Evolutionary conservation across 768 basidiomycete species (phyloP), one percentile per base, ranked within the genome.

Genomic region (Fistulinella prunicolor): DNA sequence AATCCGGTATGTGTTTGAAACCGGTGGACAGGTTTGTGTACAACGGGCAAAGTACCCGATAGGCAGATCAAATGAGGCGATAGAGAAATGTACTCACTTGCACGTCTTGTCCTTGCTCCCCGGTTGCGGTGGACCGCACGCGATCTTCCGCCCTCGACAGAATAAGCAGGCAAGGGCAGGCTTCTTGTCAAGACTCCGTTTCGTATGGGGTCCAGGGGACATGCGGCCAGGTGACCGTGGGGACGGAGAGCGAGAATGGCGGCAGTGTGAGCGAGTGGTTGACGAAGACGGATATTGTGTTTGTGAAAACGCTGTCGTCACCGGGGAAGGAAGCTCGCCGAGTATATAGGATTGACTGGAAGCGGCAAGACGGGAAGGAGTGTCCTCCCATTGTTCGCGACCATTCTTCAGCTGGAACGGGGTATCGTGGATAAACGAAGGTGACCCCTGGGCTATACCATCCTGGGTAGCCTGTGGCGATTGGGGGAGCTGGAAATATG

Each of bases 131-230:
- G 82, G 77, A 0, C 83, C 83, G 50, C 83, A 85, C 9, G 83
- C 83, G 42, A 85, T 85, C 67, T 85, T 85, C 35, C 83, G 71
- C 6, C 81, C 81, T 34, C 83, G 72, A 58, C 83, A 85, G 57
- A 85, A 85, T 6, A 82, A 67, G 53, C 83, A 84, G 1, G 83
- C 83, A 1, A 84, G 69, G 3, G 78, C 73, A 14, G 83, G 83
- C 52, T 83, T 84, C 68, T 79, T 80, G 44, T 71, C 68, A 21
- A 65, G 36, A 3, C 56, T 28, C 45, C 68, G 58, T 38, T 65
- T 67, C 0, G 42, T 7, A 21, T 57, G 61, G 2, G 61, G 59
- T 10, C 24, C 26, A 3, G 66, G 64, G 0, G 66, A 66, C 50
- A 61, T 9, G 39, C 50, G 49, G 3, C 42, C 44, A 16, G 50